These are phyloP conservation scores for Aspergillus ruber DNA, from an alignment of 2,329 filamentous ascomycete species.

Conservation along the genomic window DNA sequence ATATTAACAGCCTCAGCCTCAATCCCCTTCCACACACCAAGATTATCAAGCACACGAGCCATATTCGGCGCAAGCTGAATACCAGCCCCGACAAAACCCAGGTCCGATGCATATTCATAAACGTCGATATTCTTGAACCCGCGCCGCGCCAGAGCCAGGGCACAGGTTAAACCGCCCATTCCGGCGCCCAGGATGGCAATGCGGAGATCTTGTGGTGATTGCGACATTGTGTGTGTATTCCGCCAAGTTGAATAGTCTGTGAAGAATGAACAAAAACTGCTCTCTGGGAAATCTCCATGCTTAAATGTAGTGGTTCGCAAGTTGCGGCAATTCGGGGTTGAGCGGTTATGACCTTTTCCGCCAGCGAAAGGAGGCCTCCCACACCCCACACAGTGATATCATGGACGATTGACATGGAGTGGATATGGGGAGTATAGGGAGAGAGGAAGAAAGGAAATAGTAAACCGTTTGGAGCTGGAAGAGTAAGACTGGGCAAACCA, in stretches of 20 bases:
- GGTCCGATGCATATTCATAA: conserved; percentile 63
- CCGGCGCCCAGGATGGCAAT: conserved; percentile 49
- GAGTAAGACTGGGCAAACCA: too few species aligned
- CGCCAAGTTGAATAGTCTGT: not conserved
- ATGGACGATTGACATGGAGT: not conserved
- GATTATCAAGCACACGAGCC: conserved; percentile 63
- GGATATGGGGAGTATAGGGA: not conserved
- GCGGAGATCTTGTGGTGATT: conserved; percentile 25
- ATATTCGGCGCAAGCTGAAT: conserved; percentile 80
- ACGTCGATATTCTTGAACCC: conserved; percentile 68
- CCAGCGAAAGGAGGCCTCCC: not conserved
- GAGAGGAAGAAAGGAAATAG: too few species aligned
- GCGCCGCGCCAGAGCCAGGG: conserved; percentile 65
- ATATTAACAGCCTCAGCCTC: conserved; percentile 63
- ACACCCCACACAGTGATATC: not conserved
- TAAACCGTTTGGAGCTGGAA: not conserved
- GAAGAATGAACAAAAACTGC: not conserved
- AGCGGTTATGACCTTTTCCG: not conserved
- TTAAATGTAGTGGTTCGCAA: not conserved
- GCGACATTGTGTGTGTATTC: conserved; percentile 13
- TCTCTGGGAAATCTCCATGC: not conserved
- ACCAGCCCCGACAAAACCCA: conserved; percentile 75
- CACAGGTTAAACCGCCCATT: conserved; percentile 69
- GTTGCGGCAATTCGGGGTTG: not conserved
- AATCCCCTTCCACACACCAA: conserved; percentile 67